These are phyloP conservation scores for Rhododendron ovatum DNA, from an alignment of 148 eudicot species.

Conservation along the genomic window DNA sequence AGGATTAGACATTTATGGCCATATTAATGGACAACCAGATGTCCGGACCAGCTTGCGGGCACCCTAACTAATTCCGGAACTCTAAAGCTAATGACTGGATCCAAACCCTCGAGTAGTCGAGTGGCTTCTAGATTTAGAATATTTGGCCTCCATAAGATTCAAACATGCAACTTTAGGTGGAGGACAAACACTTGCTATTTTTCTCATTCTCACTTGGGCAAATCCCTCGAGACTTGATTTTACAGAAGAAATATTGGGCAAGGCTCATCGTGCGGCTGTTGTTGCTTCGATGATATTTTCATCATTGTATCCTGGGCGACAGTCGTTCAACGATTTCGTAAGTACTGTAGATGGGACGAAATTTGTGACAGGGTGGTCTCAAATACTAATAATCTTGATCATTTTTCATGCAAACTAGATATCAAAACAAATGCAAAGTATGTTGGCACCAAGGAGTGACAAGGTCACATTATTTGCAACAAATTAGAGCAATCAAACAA, in stretches of 20 bases:
- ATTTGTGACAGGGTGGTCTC: neutral
- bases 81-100: neutral
- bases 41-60: no score
- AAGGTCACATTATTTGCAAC: neutral
- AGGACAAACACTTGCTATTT: no score
- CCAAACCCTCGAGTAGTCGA: neutral
- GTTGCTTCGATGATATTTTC: neutral
- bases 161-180: no score
- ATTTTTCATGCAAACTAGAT: neutral
- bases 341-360: neutral
- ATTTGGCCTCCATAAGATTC: no score
- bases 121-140: neutral
- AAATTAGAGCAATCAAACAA: neutral
- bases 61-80: no score
- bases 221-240: neutral
- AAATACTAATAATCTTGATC: neutral
- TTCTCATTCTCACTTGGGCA: no score
- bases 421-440: no score
- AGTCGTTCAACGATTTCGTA: no score
- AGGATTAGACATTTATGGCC: no score
- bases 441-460: neutral
- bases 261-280: neutral
- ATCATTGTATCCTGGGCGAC: no score
- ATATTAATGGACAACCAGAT: neutral
- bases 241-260: neutral